These are phyloP conservation scores for Begonia loranthoides DNA, from an alignment of 306 rosid genomes.

Conservation along the genomic window DNA sequence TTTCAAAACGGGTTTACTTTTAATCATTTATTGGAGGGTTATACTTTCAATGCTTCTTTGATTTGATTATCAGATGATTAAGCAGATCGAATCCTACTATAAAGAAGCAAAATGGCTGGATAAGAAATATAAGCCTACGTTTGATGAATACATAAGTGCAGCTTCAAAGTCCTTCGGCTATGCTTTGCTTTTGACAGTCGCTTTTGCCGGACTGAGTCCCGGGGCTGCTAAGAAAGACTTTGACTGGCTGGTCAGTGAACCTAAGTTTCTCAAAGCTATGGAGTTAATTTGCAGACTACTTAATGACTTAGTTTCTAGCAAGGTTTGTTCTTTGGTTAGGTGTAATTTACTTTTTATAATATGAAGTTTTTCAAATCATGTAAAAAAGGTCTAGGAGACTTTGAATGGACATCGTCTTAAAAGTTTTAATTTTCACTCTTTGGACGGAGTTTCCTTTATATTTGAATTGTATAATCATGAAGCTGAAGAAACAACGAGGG, in stretches of 20 bases:
- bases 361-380: too few species aligned
- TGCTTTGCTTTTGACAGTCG: background rate
- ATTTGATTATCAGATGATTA: slow-evolving; percentile 6
- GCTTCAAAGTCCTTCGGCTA: background rate
- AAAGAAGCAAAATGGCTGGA: slow-evolving; percentile 16
- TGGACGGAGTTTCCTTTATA: too few species aligned
- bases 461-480: background rate
- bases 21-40: too few species aligned
- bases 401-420: too few species aligned
- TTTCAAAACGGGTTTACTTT: background rate
- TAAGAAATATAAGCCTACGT: slow-evolving; percentile 10
- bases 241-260: slow-evolving; percentile 4
- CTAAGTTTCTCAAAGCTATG: slow-evolving; percentile 3
- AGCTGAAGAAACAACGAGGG: slow-evolving; percentile 3
- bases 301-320: background rate
- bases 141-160: slow-evolving; percentile 13
- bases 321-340: background rate
- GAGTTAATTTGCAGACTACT: slow-evolving; percentile 1
- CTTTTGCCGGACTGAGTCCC: slow-evolving; percentile 10
- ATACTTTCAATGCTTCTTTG: background rate
- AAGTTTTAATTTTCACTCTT: too few species aligned
- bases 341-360: background rate
- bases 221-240: background rate
- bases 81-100: background rate
- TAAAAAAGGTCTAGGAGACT: too few species aligned